These are phyloP conservation scores for Oryza rufipogon DNA, from an alignment of 176 grass and related monocot species.

Conservation along the genomic window DNA sequence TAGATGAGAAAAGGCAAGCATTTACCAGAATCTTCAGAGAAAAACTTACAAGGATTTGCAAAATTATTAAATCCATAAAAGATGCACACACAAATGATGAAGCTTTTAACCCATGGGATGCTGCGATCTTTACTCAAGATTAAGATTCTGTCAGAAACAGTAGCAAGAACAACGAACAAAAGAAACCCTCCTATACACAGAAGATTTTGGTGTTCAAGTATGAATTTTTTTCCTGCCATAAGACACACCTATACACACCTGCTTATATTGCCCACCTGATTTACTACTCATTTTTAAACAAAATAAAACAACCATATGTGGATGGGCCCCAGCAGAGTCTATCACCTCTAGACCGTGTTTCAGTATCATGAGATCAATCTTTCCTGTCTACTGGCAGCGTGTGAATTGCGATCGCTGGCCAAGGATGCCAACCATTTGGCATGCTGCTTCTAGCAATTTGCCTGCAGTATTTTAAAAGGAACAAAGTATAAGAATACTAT, in stretches of 20 bases:
- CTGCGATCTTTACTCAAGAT: conserved; percentile 7
- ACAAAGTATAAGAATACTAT: conserved; percentile 16
- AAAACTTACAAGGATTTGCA: not conserved
- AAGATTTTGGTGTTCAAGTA: not conserved
- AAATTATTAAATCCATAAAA: not conserved
- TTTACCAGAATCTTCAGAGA: not conserved
- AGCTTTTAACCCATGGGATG: not conserved
- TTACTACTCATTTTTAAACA: conserved; percentile 42
- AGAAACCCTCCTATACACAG: conserved; percentile 45
- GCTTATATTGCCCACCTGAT: conserved; percentile 42
- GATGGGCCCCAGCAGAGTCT: conserved; percentile 39
- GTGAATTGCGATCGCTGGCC: conserved; percentile 62
- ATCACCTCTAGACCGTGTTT: conserved; percentile 39
- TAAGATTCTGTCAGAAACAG: conserved; percentile 12
- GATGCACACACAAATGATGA: not conserved
- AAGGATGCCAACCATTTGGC: conserved; percentile 58
- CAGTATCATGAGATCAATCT: conserved; percentile 22
- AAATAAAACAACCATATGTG: conserved; percentile 19
- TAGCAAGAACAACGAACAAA: conserved; percentile 36
- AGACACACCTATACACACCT: conserved; percentile 46
- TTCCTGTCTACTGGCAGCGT: conserved; percentile 58
- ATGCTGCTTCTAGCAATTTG: conserved; percentile 71
- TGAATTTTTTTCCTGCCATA: not conserved
- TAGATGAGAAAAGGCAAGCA: not conserved
- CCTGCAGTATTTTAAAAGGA: conserved; percentile 51